These are phyloP conservation scores for Coemansia sp. DNA, from an alignment of 192 early-diverging fungal genomes.

Conservation along the genomic window DNA sequence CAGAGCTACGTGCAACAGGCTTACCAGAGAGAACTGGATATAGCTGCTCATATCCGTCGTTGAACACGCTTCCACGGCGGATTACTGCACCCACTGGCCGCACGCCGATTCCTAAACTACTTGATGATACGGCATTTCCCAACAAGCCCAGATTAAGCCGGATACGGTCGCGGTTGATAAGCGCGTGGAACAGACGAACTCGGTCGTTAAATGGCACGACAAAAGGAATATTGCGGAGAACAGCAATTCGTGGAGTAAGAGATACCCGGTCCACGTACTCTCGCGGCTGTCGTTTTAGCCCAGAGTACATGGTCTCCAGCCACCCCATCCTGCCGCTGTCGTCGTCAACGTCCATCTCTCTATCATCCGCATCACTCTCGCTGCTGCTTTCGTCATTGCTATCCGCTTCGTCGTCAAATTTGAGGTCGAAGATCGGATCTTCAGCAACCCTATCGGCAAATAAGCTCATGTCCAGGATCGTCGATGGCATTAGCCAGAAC, in stretches of 20 bases:
- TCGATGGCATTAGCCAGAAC: constrained; percentile 43
- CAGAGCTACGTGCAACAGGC: background rate
- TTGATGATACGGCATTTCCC: constrained; percentile 4
- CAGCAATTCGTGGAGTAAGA: constrained; percentile 42
- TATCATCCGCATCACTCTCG: constrained; percentile 4
- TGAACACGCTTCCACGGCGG: constrained; percentile 76
- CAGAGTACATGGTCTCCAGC: constrained; percentile 55
- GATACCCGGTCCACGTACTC: constrained; percentile 16
- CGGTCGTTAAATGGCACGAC: constrained; percentile 89
- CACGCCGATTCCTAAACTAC: background rate
- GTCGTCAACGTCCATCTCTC: background rate
- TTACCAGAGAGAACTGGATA: constrained; percentile 55
- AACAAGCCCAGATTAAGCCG: constrained; percentile 18
- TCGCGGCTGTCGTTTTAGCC: constrained; percentile 20
- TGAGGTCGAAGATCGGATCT: constrained; percentile 40
- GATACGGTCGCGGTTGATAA: constrained; percentile 67
- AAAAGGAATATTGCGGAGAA: constrained; percentile 86
- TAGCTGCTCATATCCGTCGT: constrained; percentile 82
- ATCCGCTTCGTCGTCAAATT: background rate
- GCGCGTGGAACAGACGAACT: constrained; percentile 77
- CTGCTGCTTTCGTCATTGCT: constrained; percentile 10
- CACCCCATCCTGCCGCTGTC: constrained; percentile 44
- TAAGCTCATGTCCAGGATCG: constrained; percentile 42
- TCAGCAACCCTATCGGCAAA: constrained; percentile 48
- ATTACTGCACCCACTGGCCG: constrained; percentile 55